phyloP scores from a whole-genome alignment of 106 monocot genomes.

The Iris macrosiphon region DNA sequence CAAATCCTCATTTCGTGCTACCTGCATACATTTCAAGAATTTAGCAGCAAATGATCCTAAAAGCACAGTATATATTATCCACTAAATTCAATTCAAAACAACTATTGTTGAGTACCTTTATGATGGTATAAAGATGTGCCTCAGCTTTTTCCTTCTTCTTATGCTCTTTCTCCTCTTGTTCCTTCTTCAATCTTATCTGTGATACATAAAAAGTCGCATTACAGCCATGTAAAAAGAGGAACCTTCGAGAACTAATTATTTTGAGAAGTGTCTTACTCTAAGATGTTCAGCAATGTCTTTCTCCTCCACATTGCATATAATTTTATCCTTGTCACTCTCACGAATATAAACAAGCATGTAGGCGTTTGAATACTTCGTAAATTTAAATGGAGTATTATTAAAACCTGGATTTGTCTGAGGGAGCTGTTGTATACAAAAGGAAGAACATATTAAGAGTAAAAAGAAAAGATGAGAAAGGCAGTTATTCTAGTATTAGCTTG shows the following conservation, averaged over 20 bases:
- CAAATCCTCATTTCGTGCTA: constrained; percentile 88
- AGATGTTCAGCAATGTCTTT: constrained; percentile 98
- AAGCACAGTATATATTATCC: not conserved
- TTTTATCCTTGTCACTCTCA: constrained; percentile 97
- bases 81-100: not conserved
- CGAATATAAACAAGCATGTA: constrained; percentile 99
- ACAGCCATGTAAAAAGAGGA: not conserved
- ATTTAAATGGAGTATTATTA: constrained; percentile 93
- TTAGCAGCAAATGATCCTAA: not conserved
- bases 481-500: not conserved
- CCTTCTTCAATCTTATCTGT: constrained; percentile 95
- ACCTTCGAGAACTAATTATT: not conserved
- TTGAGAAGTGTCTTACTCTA: constrained; percentile 33
- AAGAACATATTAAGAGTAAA: constrained; percentile 6
- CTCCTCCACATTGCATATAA: constrained; percentile 97
- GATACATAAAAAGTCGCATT: not conserved
- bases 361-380: constrained; percentile 99
- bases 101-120: constrained; percentile 52
- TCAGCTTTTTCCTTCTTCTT: constrained; percentile 99
- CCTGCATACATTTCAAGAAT: constrained; percentile 33
- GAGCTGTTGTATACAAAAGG: constrained; percentile 34
- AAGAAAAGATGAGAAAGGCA: constrained; percentile 1
- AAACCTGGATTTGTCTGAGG: constrained; percentile 93
- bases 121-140: constrained; percentile 95
- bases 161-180: constrained; percentile 98